These are phyloP conservation scores for Aspergillus affinis DNA, from an alignment of 495 filamentous ascomycete species.

Conservation along the genomic window DNA sequence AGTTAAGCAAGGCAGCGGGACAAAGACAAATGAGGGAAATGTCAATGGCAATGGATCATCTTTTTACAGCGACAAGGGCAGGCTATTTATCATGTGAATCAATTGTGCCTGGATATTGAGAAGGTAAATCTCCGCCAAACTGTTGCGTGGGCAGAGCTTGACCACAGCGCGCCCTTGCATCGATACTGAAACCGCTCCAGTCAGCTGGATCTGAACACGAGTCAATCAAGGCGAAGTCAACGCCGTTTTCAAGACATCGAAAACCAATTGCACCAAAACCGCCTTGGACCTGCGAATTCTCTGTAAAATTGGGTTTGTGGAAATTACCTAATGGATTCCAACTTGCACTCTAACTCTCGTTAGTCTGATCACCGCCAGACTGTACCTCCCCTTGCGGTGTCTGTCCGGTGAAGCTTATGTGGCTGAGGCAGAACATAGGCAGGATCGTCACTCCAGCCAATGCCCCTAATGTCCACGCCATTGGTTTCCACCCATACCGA, in stretches of 20 bases:
- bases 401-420: not conserved
- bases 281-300: not conserved
- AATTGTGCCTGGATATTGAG: not conserved
- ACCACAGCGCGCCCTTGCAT: not conserved
- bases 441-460: conserved; percentile 22
- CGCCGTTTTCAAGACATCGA: no score
- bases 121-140: not conserved
- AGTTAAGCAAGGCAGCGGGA: not conserved
- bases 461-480: conserved; percentile 23
- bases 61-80: not conserved
- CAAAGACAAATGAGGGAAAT: not conserved
- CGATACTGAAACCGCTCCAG: not conserved
- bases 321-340: not conserved
- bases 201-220: not conserved
- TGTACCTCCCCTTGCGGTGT: not conserved
- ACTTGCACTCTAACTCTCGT: not conserved
- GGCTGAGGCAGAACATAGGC: conserved; percentile 23
- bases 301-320: not conserved
- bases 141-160: no score
- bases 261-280: not conserved
- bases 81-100: not conserved
- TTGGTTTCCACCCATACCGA: conserved; percentile 18
- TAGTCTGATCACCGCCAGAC: not conserved
- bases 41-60: not conserved
- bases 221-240: not conserved